Percentiles rank a stretch among this genome's conserved stretches.
Conservation (phyloP, 2,329 filamentous ascomycete species). For the Raffaelea arxii region DNA sequence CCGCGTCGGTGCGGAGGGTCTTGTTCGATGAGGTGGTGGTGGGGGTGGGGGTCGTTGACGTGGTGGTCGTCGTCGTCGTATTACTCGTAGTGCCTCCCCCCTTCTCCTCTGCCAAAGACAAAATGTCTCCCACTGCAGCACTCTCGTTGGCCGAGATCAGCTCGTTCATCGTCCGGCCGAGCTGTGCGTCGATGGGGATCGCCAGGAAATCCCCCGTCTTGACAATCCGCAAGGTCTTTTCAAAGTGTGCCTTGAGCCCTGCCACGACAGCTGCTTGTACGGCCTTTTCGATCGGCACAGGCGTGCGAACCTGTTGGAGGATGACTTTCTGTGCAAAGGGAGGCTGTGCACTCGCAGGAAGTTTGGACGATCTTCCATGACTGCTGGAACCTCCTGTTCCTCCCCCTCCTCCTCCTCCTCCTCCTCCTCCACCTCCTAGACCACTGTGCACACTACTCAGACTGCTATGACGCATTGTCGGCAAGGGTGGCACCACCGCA, state of each 20-base stretch:
- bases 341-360: slow-evolving; percentile 44
- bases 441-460: background rate
- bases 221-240: slow-evolving; percentile 69
- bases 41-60: slow-evolving; percentile 9
- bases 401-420: too few relatives aligned
- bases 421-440: background rate
- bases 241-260: slow-evolving; percentile 81
- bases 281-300: slow-evolving; percentile 73
- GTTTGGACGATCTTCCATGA: slow-evolving; percentile 45
- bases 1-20: slow-evolving; percentile 38
- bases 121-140: slow-evolving; percentile 62
- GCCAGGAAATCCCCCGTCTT: slow-evolving; percentile 83
- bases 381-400: too few relatives aligned
- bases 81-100: slow-evolving; percentile 18
- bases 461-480: background rate
- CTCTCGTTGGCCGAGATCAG: slow-evolving; percentile 45
- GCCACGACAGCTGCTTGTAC: slow-evolving; percentile 80
- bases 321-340: slow-evolving; percentile 67
- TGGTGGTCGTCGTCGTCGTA: slow-evolving; percentile 18
- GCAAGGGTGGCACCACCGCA: background rate
- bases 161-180: slow-evolving; percentile 76
- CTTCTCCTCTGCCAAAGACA: slow-evolving; percentile 45
- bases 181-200: slow-evolving; percentile 75
- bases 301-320: slow-evolving; percentile 79
- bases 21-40: background rate